Base-by-base conservation (phyloP, 768 basidiomycete genomes). In the Russula brevipes region DNA sequence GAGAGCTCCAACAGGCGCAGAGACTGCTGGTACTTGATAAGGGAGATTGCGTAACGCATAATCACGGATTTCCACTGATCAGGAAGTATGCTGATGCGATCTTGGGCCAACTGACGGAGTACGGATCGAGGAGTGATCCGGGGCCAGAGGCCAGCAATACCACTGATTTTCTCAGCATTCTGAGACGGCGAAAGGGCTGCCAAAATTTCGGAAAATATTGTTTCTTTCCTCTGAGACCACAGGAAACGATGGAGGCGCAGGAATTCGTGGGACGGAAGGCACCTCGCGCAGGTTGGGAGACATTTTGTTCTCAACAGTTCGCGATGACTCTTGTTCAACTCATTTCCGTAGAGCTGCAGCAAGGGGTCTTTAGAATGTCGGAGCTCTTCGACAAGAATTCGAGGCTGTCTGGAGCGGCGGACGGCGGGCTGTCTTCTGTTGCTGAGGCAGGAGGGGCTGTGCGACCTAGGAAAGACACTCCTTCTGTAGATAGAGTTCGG, bases 71-170 rank as follows among this genome's bases (percentile, higher is more conserved):
- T 57, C 61, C 61, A 63, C 33, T 35, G 38, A 11, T 50, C 51
- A 8, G 57, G 16, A 54, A 44, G 52, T 46, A 60, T 36, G 62
- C 50, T 49, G 47, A 65, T 61, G 1, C 12, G 42, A 4, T 73
- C 71, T 53, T 65, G 67, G 24, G 69, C 64, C 33, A 74, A 56
- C 33, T 70, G 56, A 65, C 68, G 39, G n/a, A 57, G 58, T 5
- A 54, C 41, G 53, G 54, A 47, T 39, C 52, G 42, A 19, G 57
- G 58, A 8, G 57, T 59, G 24, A 63, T 46, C 33, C 61, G 61
- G n/a, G 61, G 61, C 61, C 61, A 63, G 3, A 63, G 63, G 3
- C 63, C 57, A 3, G 58, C 51, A 7, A 55, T 36, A 10, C 12
- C 7, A 12, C 14, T 9, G 17, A 36, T n/a, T 38, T 55, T 14